Evolutionary conservation across 2,329 filamentous ascomycete species (phyloP).

Genomic region (Fusarium sp.): DNA sequence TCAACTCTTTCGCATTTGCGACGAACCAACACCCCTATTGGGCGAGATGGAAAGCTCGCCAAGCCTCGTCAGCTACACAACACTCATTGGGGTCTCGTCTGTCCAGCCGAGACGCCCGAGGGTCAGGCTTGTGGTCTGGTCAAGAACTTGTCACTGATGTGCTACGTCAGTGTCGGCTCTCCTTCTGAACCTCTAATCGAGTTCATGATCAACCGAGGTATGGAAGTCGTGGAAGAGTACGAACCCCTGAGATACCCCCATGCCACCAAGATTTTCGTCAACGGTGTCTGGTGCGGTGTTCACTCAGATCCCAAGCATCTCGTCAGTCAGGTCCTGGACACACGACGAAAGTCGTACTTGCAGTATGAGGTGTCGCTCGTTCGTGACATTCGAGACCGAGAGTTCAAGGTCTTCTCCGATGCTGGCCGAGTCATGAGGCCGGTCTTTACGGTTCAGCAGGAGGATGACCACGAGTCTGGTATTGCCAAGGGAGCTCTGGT

Average conservation of each 20-base stretch:
- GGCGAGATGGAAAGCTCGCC: constrained; percentile 96
- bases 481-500: constrained; percentile 75
- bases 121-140: constrained; percentile 98
- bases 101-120: constrained; percentile 96
- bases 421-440: constrained; percentile 95
- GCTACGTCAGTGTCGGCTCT: constrained; percentile 95
- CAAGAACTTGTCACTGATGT: constrained; percentile 98
- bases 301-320: constrained; percentile 89
- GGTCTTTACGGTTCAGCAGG: constrained; percentile 92
- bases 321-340: constrained; percentile 79
- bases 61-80: constrained; percentile 94
- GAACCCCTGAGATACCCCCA: constrained; percentile 86
- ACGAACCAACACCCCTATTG: constrained; percentile 95
- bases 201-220: constrained; percentile 88
- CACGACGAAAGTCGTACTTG: constrained; percentile 84
- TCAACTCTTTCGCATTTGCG: constrained; percentile 97
- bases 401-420: constrained; percentile 99
- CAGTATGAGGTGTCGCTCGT: constrained; percentile 95
- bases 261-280: constrained; percentile 97
- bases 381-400: constrained; percentile 93
- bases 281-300: constrained; percentile 97
- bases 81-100: constrained; percentile 99
- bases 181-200: constrained; percentile 91
- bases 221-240: constrained; percentile 97
- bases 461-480: constrained; percentile 75